These are phyloP conservation scores for Ailanthus altissimus DNA, from an alignment of 345 rosid genomes.

Conservation along the genomic window DNA sequence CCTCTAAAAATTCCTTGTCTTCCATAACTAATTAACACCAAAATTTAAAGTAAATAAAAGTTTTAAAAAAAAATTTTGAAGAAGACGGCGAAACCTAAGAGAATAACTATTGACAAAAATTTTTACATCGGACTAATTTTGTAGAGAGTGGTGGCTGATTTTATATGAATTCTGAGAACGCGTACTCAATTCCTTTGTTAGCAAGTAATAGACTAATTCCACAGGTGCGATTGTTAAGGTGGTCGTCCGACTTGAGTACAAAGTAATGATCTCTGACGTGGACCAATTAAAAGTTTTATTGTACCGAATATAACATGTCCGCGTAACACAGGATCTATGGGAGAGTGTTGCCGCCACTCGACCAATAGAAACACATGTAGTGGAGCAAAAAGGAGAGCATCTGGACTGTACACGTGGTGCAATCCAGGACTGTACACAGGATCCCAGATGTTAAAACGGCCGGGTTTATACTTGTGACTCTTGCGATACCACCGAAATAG, in stretches of 20 bases:
- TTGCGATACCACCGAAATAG: too few relatives aligned
- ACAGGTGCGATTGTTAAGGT: background rate
- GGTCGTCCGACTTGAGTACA: background rate
- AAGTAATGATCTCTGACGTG: background rate
- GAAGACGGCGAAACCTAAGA: background rate
- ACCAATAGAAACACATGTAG: slow-evolving; percentile 28
- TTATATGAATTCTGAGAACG: background rate
- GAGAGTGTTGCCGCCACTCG: slow-evolving; percentile 27
- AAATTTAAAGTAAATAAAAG: background rate
- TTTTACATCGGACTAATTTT: background rate
- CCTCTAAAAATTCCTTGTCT: slow-evolving; percentile 21
- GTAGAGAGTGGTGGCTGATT: background rate
- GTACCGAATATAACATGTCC: background rate
- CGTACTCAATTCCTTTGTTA: background rate
- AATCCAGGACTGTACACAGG: background rate
- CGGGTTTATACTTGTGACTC: too few relatives aligned
- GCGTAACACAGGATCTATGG: background rate
- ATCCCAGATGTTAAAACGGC: too few relatives aligned
- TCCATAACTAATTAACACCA: background rate
- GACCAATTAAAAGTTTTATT: background rate
- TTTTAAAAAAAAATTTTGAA: background rate
- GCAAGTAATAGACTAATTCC: background rate
- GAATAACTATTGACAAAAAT: background rate
- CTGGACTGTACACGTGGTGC: slow-evolving; percentile 6
- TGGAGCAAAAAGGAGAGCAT: background rate